Evolutionary conservation across 176 grass and related monocot species (phyloP).

Genomic region (Oryza australiensis): DNA sequence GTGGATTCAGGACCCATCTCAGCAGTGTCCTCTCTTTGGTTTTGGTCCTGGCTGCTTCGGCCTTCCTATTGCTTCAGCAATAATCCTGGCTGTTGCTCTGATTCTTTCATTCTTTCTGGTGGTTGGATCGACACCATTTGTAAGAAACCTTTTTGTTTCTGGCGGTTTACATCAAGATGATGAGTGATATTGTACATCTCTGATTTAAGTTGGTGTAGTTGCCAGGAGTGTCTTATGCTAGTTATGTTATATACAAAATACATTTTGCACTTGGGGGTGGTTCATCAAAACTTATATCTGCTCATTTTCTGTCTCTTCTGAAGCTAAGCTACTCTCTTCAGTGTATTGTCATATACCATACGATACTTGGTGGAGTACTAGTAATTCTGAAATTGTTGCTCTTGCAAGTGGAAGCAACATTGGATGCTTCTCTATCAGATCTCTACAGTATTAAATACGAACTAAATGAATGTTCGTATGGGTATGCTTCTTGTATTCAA

Average conservation of each 20-base stretch:
- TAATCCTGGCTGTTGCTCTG: slow-evolving; percentile 42
- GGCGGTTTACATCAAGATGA: slow-evolving; percentile 32
- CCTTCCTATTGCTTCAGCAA: slow-evolving; percentile 51
- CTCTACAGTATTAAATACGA: background rate
- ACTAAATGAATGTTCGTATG: background rate
- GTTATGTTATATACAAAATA: slow-evolving; percentile 25
- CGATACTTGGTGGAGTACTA: background rate
- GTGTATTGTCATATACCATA: background rate
- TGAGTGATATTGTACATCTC: slow-evolving; percentile 40
- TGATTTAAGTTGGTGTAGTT: slow-evolving; percentile 18
- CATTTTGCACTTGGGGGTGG: no score
- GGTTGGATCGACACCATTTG: slow-evolving; percentile 40
- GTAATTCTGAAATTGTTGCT: background rate
- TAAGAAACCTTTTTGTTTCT: slow-evolving; percentile 55
- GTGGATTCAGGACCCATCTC: slow-evolving; percentile 40
- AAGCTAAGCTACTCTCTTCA: background rate
- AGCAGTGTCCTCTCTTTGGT: slow-evolving; percentile 26
- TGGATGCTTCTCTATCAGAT: slow-evolving; percentile 11
- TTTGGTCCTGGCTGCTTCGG: slow-evolving; percentile 45
- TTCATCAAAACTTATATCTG: background rate
- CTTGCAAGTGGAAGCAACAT: background rate
- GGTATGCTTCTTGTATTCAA: slow-evolving; percentile 25
- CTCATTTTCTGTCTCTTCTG: background rate
- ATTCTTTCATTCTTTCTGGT: slow-evolving; percentile 78
- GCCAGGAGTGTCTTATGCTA: slow-evolving; percentile 12